Evolutionary conservation across 2,329 filamentous ascomycete species (phyloP), one percentile per base, ranked within the genome.

Genomic region (Teratosphaeria pseudoeucalypti): DNA sequence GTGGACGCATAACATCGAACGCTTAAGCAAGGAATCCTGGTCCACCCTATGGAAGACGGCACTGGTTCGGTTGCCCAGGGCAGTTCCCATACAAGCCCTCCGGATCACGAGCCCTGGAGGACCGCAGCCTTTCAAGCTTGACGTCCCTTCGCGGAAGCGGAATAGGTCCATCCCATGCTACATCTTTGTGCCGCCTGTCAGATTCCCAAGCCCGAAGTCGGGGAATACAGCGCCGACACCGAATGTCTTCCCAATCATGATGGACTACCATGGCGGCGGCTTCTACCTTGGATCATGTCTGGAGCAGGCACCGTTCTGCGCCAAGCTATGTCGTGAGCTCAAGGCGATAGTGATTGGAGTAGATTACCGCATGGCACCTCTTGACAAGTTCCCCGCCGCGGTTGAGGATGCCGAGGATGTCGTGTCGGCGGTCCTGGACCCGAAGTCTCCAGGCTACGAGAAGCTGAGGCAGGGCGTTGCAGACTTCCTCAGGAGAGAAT

Each of bases 401-500:
- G 73, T 79, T 19, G 73, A 78, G 61, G 78, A 80, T 61, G 75
- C 75, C 10, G 77, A 79, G 57, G 77, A 79, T 59, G 76, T 76
- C 1, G 64, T 79, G 2, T 70, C 69, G 4, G 75, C 77, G 1
- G 72, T 79, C 2, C 66, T 78, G 32, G 72, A 78, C 47, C 70
- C 66, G 0, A 64, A 65, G 12, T 70, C 69, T 9, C 66, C 74
- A 29, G 72, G 66, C 12, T 71, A 72, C 23, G 68, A 67, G 34
- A 65, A 70, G 7, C 65, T 77, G 10, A 64, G 73, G 49, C 64
- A 66, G 55, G 70, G 16, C 67, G 71, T 66, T 68, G 58, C 65
- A 14, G 68, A 72, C 29, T 61, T 57, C 57, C 53, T 61, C 27
- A 59, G 59, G 16, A 29, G 52, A 19, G 39, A 60, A 57, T 64